Base-by-base conservation (phyloP, 148 eudicot species). In the Chenopodium quinoa region DNA sequence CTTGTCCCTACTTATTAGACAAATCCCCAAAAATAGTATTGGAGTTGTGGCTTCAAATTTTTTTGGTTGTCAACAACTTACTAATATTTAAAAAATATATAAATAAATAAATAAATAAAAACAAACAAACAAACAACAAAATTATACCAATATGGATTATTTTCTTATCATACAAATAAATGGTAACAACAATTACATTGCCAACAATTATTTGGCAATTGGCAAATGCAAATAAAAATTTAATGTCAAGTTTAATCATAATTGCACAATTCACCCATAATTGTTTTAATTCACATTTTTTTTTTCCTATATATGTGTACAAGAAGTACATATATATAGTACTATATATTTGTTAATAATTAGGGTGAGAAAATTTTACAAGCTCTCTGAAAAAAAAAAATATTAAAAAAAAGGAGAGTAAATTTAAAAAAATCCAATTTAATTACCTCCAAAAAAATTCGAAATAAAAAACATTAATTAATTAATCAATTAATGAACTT, bases 281-380 rank as follows among this genome's bases (percentile, higher is more conserved):
- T n/a, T 23, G 54, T 17, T 56, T 12, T 17, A 56, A 56, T 62
- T 62, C 65, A 62, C 65, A 22, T 62, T 62, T 37, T 37, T 37
- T 37, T 37, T 6, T 27, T 22, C 13, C 66, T 62, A 56, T 56
- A 68, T 32, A 69, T 1, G 7, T 62, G 23, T 62, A 62, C 20
- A 31, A 32, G 32, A 67, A 29, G 31, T 67, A 67, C 71, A 29
- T 29, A 67, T 29, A 13, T 29, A 13, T 31, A 50, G 54, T 50
- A 50, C 16, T 27, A 29, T 29, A 67, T 29, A 27, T n/a, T n/a
- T 25, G 44, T 37, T 22, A 72, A 72, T 37, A n/a, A 44, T 14
- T 2, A 73, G 60, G 77, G 63, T 74, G 77, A 47, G 37, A 74
- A 74, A 74, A 74, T 1, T 23, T 48, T 74, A 73, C 75, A 73